Percentiles rank a stretch among this genome's conserved stretches.
Conservation (phyloP, 2,329 filamentous ascomycete genomes). For the Fusarium buharicum region DNA sequence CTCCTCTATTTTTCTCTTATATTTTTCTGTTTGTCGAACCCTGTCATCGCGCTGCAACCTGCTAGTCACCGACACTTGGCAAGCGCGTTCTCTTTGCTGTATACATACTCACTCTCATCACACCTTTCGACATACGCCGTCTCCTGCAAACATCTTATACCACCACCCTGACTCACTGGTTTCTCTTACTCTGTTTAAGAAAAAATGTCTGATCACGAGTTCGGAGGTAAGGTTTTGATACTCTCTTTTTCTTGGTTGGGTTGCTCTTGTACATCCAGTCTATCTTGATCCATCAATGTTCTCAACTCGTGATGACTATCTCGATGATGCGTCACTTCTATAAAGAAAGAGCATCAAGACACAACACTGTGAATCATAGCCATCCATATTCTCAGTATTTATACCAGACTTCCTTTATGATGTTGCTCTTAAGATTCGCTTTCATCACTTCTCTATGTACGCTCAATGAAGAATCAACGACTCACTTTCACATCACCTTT, state of each 20-base stretch:
- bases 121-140: slow-evolving; percentile 5
- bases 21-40: not conserved
- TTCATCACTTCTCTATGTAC: slow-evolving; percentile 11
- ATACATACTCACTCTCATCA: slow-evolving; percentile 3
- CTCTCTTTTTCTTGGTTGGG: slow-evolving; percentile 17
- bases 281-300: not conserved
- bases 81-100: slow-evolving; percentile 30
- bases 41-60: slow-evolving; percentile 20
- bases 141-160: slow-evolving; percentile 20
- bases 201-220: slow-evolving; percentile 73
- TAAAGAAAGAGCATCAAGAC: not conserved
- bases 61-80: slow-evolving; percentile 18
- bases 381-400: slow-evolving; percentile 2
- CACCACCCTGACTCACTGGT: slow-evolving; percentile 6
- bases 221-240: slow-evolving; percentile 63
- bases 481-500: slow-evolving; percentile 7
- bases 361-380: not conserved
- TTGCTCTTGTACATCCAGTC: slow-evolving; percentile 1
- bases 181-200: slow-evolving; percentile 1
- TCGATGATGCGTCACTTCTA: slow-evolving; percentile 30
- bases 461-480: slow-evolving; percentile 5
- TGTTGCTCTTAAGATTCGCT: not conserved
- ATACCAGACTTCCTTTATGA: not conserved
- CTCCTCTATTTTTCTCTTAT: not conserved
- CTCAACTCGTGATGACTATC: slow-evolving; percentile 10